Base-by-base conservation (phyloP, 257 asterid genomes). In the Nemophila menziesii region DNA sequence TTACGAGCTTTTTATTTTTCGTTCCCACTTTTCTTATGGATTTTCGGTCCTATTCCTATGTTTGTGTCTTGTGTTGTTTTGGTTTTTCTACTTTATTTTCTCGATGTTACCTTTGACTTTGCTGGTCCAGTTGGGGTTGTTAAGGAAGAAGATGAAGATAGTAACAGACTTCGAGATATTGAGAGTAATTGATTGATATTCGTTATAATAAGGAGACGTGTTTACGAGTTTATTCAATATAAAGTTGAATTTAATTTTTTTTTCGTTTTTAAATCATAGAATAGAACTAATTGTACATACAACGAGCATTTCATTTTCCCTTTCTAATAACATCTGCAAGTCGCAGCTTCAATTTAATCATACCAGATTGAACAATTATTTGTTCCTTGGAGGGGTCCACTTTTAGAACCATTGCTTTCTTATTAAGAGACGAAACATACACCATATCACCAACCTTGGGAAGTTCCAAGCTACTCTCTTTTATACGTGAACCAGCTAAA, bases 1-100 rank as follows among this genome's bases (percentile, higher is more conserved):
- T 44, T 90, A 12, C 70, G 93, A 2, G 92, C 93, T 0, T 85
- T 85, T 49, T 90, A 90, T 57, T 70, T 85, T 38, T 85, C 99
- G 0, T 73, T 90, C 38, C 99, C 99, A 0, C 58, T 85, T 0
- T 90, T 85, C 51, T 38, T 85, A 53, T 90, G 96, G 99, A 71
- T 85, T 15, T 81, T 90, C 34, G 96, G 99, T 5, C 87, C 99
- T 2, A 67, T 90, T 29, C 94, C 93, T 0, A 85, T 90, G 96
- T 74, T 90, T 19, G 2, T 68, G 42, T 67, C 75, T 16, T 70
- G 82, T 27, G 5, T 90, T 16, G 56, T 72, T 23, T 13, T 90
- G 47, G 77, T 77, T 7, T 67, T 62, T 43, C 13, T 77, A 80
- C 78, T 90, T 0, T 79, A 79, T 56, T 90, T 77, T 18, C 57